Evolutionary conservation across 1,139 yeast genomes (phyloP), one percentile per base, ranked within the genome.

Genomic region (Yarrowia galli): DNA sequence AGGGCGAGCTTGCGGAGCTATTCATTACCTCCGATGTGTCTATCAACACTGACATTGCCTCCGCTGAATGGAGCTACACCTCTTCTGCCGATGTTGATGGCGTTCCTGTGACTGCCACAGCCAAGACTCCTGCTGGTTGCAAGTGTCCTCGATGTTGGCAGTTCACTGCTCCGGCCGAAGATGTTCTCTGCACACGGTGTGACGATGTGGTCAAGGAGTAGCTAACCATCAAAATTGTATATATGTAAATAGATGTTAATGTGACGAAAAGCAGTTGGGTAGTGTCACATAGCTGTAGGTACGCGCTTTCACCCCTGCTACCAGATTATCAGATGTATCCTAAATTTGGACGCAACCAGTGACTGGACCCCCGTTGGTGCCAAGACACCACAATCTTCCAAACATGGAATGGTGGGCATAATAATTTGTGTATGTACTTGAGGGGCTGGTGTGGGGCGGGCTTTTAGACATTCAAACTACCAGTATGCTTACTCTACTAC

Each of bases 71-170:
- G 78, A 63, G 68, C 18, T 80, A 79, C 69, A 69, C 69, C 25
- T 73, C 74, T n/a, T 67, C 71, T n/a, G 70, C 75, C 3, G 72
- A 69, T 0, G 69, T 80, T 6, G 79, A 76, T 25, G 81, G 78
- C 2, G 74, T 73, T 2, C 69, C 69, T 1, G 72, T 85, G 2
- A 71, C 72, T 0, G 77, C 85, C 7, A 73, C 79, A 15, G 82
- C 87, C 8, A 76, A 79, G 12, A 82, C 82, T 5, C 84, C 92
- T 0, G 71, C 78, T 0, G 75, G 79, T 6, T 78, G 79, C 67
- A 92, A 92, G 74, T 95, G 99, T 76, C 97, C 97, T 1, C 84
- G 99, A 75, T 95, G 99, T 77, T 95, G 99, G 99, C 91, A 91
- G 74, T 87, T 79, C 74, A 85, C 85, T 18, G 82, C 96, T 0